These are phyloP conservation scores for Kluyveromyces aestuarii DNA, from an alignment of 805 yeast genomes.

Conservation along the genomic window DNA sequence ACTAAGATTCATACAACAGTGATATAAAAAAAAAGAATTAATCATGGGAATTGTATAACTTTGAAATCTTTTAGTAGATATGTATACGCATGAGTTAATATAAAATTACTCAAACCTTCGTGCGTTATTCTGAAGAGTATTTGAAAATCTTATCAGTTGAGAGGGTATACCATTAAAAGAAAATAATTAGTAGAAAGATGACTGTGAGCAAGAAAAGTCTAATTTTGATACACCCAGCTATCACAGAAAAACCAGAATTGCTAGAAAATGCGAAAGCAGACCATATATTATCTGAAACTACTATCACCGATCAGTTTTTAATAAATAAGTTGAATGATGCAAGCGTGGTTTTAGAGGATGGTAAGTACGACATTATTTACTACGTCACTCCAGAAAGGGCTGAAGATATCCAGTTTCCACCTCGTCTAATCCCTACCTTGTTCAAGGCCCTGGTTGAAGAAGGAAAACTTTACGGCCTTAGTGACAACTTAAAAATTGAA, in stretches of 20 bases:
- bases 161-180: neutral
- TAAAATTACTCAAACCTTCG: neutral
- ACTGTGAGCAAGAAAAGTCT: slow-evolving; percentile 20
- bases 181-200: slow-evolving; percentile 2
- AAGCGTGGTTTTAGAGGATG: slow-evolving; percentile 31
- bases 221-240: slow-evolving; percentile 57
- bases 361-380: slow-evolving; percentile 36
- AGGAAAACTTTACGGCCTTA: slow-evolving; percentile 46
- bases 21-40: neutral
- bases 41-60: neutral
- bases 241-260: slow-evolving; percentile 44
- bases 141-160: neutral
- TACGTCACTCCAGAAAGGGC: slow-evolving; percentile 50
- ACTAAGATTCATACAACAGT: neutral
- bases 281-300: slow-evolving; percentile 23
- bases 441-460: slow-evolving; percentile 31
- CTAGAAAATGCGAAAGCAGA: slow-evolving; percentile 34
- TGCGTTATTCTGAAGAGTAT: neutral
- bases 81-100: too few species aligned
- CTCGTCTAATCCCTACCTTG: slow-evolving; percentile 33
- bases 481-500: slow-evolving; percentile 36
- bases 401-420: slow-evolving; percentile 36
- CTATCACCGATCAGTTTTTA: slow-evolving; percentile 39
- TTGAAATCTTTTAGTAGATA: neutral
- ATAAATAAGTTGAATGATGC: slow-evolving; percentile 49